Conservation (phyloP, 2,329 filamentous ascomycete genomes). For the Penicillium frequentans region DNA sequence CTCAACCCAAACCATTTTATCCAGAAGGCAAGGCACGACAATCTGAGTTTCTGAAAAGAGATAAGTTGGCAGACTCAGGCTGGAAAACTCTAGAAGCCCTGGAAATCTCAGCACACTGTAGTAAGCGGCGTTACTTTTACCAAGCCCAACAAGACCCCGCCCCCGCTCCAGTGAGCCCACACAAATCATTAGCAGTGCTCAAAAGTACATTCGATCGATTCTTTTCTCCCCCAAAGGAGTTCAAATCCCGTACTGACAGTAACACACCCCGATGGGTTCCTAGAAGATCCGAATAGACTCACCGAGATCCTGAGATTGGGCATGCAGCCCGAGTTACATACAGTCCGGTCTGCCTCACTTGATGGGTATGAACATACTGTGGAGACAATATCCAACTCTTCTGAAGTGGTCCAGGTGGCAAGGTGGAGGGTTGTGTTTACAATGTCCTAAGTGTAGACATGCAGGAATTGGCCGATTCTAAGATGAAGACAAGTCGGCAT, state of each 20-base stretch:
- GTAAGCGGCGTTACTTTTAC: neutral
- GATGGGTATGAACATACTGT: slow-evolving; percentile 19
- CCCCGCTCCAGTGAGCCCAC: neutral
- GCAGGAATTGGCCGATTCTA: slow-evolving; percentile 14
- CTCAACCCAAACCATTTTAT: neutral
- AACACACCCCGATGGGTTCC: slow-evolving; percentile 24
- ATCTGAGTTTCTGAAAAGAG: too few relatives aligned
- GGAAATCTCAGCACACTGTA: neutral
- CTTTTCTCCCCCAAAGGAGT: neutral
- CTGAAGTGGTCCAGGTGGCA: slow-evolving; percentile 2
- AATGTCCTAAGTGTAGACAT: slow-evolving; percentile 12
- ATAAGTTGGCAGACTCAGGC: neutral
- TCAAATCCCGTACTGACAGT: too few relatives aligned
- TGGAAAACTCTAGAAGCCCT: neutral
- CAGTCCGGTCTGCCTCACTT: slow-evolving; percentile 18
- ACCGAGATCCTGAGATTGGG: slow-evolving; percentile 17
- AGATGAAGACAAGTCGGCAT: slow-evolving; percentile 14
- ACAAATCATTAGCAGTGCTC: neutral
- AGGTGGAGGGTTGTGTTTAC: slow-evolving; percentile 16
- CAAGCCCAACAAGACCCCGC: neutral
- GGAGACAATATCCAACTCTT: slow-evolving; percentile 23
- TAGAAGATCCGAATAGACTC: slow-evolving; percentile 27
- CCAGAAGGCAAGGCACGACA: neutral
- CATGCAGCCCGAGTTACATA: slow-evolving; percentile 11
- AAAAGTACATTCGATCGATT: slow-evolving; percentile 6